phyloP scores from a whole-genome alignment of 179 eudicot genomes.

The Camellia oleifera region DNA sequence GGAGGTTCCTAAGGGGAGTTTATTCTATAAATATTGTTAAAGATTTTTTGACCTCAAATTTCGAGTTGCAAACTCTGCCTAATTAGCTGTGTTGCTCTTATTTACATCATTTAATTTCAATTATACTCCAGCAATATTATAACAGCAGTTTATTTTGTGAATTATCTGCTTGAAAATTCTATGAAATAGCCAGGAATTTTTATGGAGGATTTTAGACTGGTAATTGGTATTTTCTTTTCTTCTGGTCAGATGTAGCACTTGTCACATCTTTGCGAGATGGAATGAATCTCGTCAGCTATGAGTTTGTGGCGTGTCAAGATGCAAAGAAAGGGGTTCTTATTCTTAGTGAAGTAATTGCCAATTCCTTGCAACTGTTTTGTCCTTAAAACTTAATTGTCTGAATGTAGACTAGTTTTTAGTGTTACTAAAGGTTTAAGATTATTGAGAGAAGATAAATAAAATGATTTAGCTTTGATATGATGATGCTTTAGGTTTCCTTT shows the following conservation, averaged over 20 bases:
- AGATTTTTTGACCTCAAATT: background rate
- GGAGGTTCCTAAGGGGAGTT: background rate
- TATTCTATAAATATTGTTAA: background rate
- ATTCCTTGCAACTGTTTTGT: conserved; percentile 5
- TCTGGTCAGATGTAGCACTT: conserved; percentile 75
- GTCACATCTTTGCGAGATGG: conserved; percentile 98
- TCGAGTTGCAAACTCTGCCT: background rate
- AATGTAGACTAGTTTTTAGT: background rate
- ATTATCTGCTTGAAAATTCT: background rate
- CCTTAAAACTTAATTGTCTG: background rate
- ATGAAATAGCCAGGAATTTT: background rate
- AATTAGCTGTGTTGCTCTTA: background rate
- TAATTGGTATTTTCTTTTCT: conserved; percentile 10
- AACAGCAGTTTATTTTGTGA: background rate
- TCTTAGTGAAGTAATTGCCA: conserved; percentile 79
- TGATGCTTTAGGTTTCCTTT: too few relatives aligned
- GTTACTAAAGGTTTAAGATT: background rate
- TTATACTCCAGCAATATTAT: background rate
- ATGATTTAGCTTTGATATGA: background rate
- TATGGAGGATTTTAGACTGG: background rate
- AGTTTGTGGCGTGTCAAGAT: conserved; percentile 98
- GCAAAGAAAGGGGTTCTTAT: conserved; percentile 89
- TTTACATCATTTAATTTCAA: background rate
- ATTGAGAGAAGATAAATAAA: background rate
- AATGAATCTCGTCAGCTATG: conserved; percentile 98